Evolutionary conservation across 2,329 filamentous ascomycete species (phyloP), one percentile per base, ranked within the genome.

Genomic region (Ilyonectria mors-panacis): DNA sequence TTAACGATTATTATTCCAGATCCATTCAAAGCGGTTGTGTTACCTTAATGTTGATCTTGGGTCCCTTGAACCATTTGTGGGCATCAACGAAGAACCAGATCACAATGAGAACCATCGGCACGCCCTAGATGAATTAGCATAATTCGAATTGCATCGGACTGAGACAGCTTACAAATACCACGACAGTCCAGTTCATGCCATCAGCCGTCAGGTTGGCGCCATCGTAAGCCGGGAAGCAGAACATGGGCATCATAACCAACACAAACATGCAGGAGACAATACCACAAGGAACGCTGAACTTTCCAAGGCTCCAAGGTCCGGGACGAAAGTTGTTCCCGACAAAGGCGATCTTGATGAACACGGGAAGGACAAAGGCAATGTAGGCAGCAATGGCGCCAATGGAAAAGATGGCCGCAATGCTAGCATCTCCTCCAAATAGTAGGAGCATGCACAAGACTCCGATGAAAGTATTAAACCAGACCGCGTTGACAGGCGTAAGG

Each of bases 221-320:
- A 4, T 37, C 45, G 13, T 39, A 47, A 9, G 65, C 56, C 1
- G 65, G 65, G 30, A 68, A 68, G 23, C 65, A 65, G 58, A 68
- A 68, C n/a, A 68, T 68, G 26, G 65, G 65, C 61, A 65, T 50
- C 65, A 68, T 68, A n/a, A 68, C 62, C 28, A 68, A 19, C 1
- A 53, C 47, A 15, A 68, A 68, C 10, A 44, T 7, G 30, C 61
- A 65, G 1, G 65, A 68, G 2, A 39, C 35, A 12, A 68, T 58
- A 6, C 65, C 65, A 13, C 42, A 39, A n/a, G 65, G 65, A 0
- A 48, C 19, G 19, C 65, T 68, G 30, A 68, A 50, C 5, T 54
- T 61, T 26, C 65, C 65, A 2, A 68, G 62, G n/a, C 45, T 68
- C 65, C 65, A 68, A 8, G 65, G 65, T 9, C 65, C 65, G 2